These are phyloP conservation scores for Baudoinia panamericana DNA, from an alignment of 495 filamentous ascomycete species.

Conservation along the genomic window DNA sequence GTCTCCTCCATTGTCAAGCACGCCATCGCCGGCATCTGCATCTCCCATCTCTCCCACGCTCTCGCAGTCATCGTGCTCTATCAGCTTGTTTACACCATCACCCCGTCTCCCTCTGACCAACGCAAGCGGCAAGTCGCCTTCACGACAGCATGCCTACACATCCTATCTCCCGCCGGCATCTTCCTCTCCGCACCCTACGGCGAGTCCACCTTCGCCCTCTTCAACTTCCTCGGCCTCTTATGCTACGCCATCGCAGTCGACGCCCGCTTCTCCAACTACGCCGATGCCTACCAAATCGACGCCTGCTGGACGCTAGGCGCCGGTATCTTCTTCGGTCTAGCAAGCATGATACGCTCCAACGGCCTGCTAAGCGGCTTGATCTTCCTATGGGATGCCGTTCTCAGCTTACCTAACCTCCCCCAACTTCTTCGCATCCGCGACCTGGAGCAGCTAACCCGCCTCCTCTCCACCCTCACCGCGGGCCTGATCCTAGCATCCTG, in stretches of 20 bases:
- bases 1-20: constrained; percentile 17
- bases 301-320: constrained; percentile 43
- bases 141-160: constrained; percentile 56
- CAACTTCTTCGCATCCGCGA: constrained; percentile 17
- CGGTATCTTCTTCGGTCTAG: constrained; percentile 57
- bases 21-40: constrained; percentile 42
- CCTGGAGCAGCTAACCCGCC: constrained; percentile 6
- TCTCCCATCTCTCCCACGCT: constrained; percentile 63
- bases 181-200: constrained; percentile 82
- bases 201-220: constrained; percentile 65
- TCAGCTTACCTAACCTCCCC: constrained; percentile 20
- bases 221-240: constrained; percentile 59
- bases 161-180: constrained; percentile 73
- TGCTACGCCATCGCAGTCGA: constrained; percentile 39
- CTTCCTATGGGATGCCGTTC: constrained; percentile 46
- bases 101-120: constrained; percentile 27
- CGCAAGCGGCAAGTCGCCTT: constrained; percentile 39
- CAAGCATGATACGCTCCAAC: constrained; percentile 71
- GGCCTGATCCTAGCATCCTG: constrained; percentile 55
- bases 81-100: constrained; percentile 37
- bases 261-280: constrained; percentile 9
- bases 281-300: constrained; percentile 17
- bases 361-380: constrained; percentile 70
- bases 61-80: constrained; percentile 60
- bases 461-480: constrained; percentile 42